Conservation (phyloP, 768 basidiomycete genomes). For the Lyophyllum atratum region DNA sequence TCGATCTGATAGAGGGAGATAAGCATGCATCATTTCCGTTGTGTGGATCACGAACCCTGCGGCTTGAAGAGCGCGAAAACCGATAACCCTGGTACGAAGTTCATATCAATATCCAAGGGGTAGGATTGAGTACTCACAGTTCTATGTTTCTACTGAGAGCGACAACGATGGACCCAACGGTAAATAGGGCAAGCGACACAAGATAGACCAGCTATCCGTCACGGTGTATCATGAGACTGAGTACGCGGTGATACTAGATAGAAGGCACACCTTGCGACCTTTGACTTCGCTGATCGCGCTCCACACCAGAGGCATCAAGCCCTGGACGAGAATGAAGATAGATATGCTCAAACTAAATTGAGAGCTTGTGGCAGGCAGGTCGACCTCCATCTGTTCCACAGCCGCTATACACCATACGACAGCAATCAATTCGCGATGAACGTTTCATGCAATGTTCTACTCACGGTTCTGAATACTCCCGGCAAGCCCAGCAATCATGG, state of each 20-base stretch:
- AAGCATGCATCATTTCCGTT: not conserved
- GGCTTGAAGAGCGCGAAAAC: constrained; percentile 70
- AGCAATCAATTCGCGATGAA: not conserved
- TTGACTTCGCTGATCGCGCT: constrained; percentile 71
- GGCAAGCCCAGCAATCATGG: constrained; percentile 60
- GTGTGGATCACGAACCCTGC: constrained; percentile 45
- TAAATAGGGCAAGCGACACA: constrained; percentile 51
- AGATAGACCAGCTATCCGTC: constrained; percentile 55
- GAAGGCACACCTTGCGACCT: constrained; percentile 61
- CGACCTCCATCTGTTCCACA: constrained; percentile 56
- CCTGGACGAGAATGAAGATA: constrained; percentile 75
- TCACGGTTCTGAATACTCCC: constrained; percentile 68
- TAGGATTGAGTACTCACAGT: constrained; percentile 32
- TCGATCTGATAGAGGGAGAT: constrained; percentile 11
- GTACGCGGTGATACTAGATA: not conserved
- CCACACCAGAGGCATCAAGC: constrained; percentile 68
- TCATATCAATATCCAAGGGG: not conserved
- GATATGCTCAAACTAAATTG: constrained; percentile 72
- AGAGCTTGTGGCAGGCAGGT: constrained; percentile 58
- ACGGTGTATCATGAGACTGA: not conserved
- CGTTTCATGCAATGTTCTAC: constrained; percentile 11
- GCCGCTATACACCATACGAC: constrained; percentile 45
- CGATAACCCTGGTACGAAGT: constrained; percentile 49
- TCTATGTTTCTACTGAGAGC: constrained; percentile 56
- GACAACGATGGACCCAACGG: constrained; percentile 55